Base-by-base conservation (phyloP, 768 basidiomycete species). In the Thelephora aurantiotincta region DNA sequence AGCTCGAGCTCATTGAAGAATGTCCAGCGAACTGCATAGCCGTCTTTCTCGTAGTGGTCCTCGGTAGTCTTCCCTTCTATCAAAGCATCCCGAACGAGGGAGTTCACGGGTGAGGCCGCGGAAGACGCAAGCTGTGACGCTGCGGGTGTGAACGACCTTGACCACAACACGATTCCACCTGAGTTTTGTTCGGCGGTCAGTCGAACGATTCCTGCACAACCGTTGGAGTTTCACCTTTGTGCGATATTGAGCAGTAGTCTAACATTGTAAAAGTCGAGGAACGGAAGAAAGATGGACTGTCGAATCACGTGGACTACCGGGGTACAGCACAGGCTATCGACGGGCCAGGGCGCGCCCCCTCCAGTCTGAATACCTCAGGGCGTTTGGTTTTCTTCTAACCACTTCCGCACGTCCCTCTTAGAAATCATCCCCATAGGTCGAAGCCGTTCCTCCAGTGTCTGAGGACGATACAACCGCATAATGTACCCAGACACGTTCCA, bases 91-190 rank as follows among this genome's bases (percentile, higher is more conserved):
- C 63, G 58, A 11, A 66, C 57, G 9, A 66, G 60, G 35, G 61
- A 62, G 47, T 62, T 57, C 6, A 63, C 60, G 57, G n/a, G 59
- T 56, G 14, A 55, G 56, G 0, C 58, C 57, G 26, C 36, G 45
- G 46, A 59, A 59, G 14, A 59, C 48, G 14, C 60, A 57, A 16
- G 48, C 60, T 61, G 20, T 9, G 26, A 11, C 35, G 57, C 58
- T 44, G 58, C 78, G 4, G 93, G 92, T 0, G 92, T 94, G 66
- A 94, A 97, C 2, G 93, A 92, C 44, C 82, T 78, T 20, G 89
- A 90, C 92, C 92, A 98, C 33, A 98, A 73, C 33, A 98, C 83
- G 48, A 96, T 69, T 33, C 94, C 94, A 50, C 91, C 92, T 92
- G 59, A n/a, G 2, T 43, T 53, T 52, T 23, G 33, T 44, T 50